Conservation (phyloP, 306 rosid species). For the Amphicarpaea edgeworthii region DNA sequence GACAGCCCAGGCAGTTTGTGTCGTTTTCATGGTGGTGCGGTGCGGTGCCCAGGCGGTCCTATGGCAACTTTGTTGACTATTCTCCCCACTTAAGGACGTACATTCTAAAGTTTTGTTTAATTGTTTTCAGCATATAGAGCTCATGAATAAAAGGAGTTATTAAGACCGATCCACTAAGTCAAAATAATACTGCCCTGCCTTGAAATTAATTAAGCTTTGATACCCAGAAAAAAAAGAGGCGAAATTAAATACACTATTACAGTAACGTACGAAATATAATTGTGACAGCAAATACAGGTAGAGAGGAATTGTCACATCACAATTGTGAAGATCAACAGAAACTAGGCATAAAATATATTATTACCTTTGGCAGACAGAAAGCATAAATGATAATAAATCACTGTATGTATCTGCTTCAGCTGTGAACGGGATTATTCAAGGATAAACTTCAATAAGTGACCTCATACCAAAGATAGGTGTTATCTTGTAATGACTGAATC, state of each 20-base stretch:
- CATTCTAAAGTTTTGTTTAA: no score
- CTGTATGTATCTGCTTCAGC: neutral
- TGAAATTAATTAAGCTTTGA: neutral
- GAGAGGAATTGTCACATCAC: neutral
- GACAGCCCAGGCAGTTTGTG: no score
- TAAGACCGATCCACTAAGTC: no score
- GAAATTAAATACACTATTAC: neutral
- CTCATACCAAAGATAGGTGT: conserved; percentile 52
- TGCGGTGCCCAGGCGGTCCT: no score
- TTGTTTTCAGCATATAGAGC: no score
- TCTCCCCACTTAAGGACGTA: no score
- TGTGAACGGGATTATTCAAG: conserved; percentile 40
- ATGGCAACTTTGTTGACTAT: no score
- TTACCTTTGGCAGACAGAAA: neutral
- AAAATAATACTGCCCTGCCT: no score
- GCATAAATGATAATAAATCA: neutral
- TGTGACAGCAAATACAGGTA: neutral
- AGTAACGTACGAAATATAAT: neutral
- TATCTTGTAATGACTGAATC: conserved; percentile 57
- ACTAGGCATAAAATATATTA: neutral
- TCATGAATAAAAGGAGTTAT: no score
- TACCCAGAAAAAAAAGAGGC: neutral
- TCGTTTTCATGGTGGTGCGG: no score
- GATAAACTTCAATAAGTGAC: conserved; percentile 68
- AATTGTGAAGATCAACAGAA: conserved; percentile 5